Evolutionary conservation across 306 rosid genomes (phyloP).

Genomic region (Begonia masoniana): DNA sequence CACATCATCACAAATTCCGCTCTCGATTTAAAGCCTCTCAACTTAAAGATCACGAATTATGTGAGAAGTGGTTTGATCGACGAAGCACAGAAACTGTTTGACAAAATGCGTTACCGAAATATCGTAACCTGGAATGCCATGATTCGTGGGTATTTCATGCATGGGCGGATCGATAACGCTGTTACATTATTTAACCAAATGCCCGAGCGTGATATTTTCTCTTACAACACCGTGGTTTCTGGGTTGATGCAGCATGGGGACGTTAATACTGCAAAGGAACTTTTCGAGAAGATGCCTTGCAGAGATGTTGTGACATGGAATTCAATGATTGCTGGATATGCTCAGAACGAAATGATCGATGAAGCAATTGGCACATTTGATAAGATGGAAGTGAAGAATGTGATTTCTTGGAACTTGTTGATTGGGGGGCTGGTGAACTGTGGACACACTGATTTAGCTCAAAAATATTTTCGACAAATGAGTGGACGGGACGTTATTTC

Average conservation of each 20-base stretch:
- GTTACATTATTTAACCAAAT: slow-evolving; percentile 18
- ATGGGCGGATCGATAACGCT: slow-evolving; percentile 11
- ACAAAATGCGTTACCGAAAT: slow-evolving; percentile 28
- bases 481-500: slow-evolving; percentile 26
- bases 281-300: slow-evolving; percentile 24
- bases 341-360: slow-evolving; percentile 27
- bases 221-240: slow-evolving; percentile 31
- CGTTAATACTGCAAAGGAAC: slow-evolving; percentile 23
- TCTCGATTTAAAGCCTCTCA: slow-evolving; percentile 25
- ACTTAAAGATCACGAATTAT: slow-evolving; percentile 29
- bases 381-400: slow-evolving; percentile 29
- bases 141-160: slow-evolving; percentile 30
- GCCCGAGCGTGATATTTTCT: slow-evolving; percentile 26
- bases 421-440: slow-evolving; percentile 32
- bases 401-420: slow-evolving; percentile 45
- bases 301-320: slow-evolving; percentile 38
- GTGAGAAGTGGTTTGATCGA: slow-evolving; percentile 24
- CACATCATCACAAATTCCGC: background rate
- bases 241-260: slow-evolving; percentile 47
- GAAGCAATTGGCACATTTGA: slow-evolving; percentile 25
- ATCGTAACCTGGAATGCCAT: slow-evolving; percentile 39
- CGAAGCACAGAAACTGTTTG: slow-evolving; percentile 36
- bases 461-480: slow-evolving; percentile 22
- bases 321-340: slow-evolving; percentile 37
- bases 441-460: slow-evolving; percentile 26